phyloP scores from a whole-genome alignment of 2,329 filamentous ascomycete genomes.

The Trichoderma atrobrunneum region DNA sequence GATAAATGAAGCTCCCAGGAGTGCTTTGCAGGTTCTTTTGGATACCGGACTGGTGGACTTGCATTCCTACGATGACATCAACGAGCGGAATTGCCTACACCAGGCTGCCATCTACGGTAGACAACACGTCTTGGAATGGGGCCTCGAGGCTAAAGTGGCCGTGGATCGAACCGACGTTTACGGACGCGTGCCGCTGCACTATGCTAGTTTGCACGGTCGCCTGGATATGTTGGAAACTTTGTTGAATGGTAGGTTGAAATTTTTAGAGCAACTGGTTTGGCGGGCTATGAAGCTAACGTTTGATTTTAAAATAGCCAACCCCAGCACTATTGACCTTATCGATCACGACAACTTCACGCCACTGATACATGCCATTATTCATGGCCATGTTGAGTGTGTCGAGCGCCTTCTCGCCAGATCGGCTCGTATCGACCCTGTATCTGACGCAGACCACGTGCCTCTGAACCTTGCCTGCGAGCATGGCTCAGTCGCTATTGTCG shows the following conservation, averaged over 20 bases:
- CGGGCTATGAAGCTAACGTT: not conserved
- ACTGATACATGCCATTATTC: slow-evolving; percentile 90
- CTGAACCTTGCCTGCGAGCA: slow-evolving; percentile 94
- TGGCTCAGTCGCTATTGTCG: slow-evolving; percentile 79
- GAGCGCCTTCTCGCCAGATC: slow-evolving; percentile 71
- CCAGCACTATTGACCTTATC: slow-evolving; percentile 76
- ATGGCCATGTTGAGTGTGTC: slow-evolving; percentile 77
- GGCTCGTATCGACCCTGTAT: slow-evolving; percentile 81
- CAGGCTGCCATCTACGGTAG: slow-evolving; percentile 96
- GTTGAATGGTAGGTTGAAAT: slow-evolving; percentile 53
- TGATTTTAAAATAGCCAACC: slow-evolving; percentile 48
- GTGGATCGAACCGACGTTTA: slow-evolving; percentile 86
- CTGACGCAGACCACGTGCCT: slow-evolving; percentile 88
- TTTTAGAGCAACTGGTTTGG: not conserved
- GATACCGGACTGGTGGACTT: slow-evolving; percentile 82
- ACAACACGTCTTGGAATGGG: slow-evolving; percentile 70
- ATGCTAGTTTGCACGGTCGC: slow-evolving; percentile 91
- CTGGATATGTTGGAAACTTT: slow-evolving; percentile 78
- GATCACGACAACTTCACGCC: slow-evolving; percentile 98
- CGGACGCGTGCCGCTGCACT: slow-evolving; percentile 88
- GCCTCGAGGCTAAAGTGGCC: slow-evolving; percentile 71
- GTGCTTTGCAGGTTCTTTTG: slow-evolving; percentile 72
- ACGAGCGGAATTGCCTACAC: slow-evolving; percentile 92
- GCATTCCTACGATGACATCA: slow-evolving; percentile 95
- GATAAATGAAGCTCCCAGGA: slow-evolving; percentile 77